Base-by-base conservation (phyloP, 306 rosid genomes). In the Benincasa hispida region DNA sequence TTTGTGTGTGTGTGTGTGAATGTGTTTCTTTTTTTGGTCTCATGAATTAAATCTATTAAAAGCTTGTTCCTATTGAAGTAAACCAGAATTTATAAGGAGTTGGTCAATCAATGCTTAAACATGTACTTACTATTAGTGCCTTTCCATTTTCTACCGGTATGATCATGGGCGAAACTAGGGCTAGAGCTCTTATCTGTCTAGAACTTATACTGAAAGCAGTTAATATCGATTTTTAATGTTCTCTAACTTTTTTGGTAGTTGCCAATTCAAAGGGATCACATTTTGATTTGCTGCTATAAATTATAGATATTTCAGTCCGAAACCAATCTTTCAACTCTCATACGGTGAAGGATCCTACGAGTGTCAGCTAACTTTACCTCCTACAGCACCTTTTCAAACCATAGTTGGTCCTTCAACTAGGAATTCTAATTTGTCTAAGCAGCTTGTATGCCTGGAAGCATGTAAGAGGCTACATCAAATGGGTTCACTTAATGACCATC, bases 381-480 rank as follows among this genome's bases (percentile, higher is more conserved):
- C 92, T 76, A 90, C 86, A 84, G 92, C 95, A 21, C 84, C 96
- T 82, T 84, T 94, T 76, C 92, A 89, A 82, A 77, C 84, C 28
- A 67, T 91, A 50, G 86, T 82, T 45, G 95, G 97, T 84, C 93
- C 97, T 74, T 54, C 41, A 11, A 80, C 91, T 81, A 85, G 79
- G 81, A 88, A 81, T 69, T 56, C 79, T 48, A 84, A 86, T 76
- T 74, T 85, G 74, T 88, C 98, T 37, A 94, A 81, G 86, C 88
- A 82, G 84, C 94, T 88, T 69, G 98, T 80, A 47, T 91, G 97
- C 86, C 85, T 94, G 72, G 98, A 94, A 85, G 97, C 96, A 67
- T 94, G 97, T 85, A 90, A 91, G 84, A 83, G 86, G 88, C 85
- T 94, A 74, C 99, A 92, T 87, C 85, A 90, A 76, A 82, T 85